Conservation (phyloP, 192 early-diverging fungal species). For the Rhizophlyctis rosea region DNA sequence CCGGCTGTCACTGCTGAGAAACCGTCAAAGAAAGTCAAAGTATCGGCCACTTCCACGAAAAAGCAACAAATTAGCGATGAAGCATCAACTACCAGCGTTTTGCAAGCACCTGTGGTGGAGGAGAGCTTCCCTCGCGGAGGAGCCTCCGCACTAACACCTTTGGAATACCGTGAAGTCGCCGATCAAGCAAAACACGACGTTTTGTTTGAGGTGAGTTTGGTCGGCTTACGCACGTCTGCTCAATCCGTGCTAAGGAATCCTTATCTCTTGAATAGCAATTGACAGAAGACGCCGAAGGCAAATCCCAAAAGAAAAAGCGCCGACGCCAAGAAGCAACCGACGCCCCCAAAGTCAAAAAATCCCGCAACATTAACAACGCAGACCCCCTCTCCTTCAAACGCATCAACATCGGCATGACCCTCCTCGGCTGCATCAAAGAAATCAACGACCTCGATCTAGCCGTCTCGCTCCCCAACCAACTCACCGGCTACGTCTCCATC, state of each 20-base stretch:
- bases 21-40: background rate
- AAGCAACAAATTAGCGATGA: background rate
- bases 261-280: slow-evolving; percentile 30
- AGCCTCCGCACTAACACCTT: slow-evolving; percentile 70
- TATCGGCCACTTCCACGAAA: background rate
- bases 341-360: slow-evolving; percentile 8
- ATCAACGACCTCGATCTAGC: slow-evolving; percentile 80
- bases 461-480: slow-evolving; percentile 80
- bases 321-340: slow-evolving; percentile 7
- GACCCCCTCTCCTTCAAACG: slow-evolving; percentile 34
- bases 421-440: slow-evolving; percentile 75
- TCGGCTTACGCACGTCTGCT: background rate
- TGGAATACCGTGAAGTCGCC: slow-evolving; percentile 76
- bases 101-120: slow-evolving; percentile 6
- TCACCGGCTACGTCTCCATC: slow-evolving; percentile 80
- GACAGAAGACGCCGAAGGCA: slow-evolving; percentile 26
- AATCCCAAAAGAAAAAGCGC: slow-evolving; percentile 48
- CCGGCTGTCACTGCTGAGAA: background rate
- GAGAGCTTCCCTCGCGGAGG: slow-evolving; percentile 86
- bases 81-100: background rate
- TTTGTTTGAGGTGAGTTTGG: slow-evolving; percentile 39
- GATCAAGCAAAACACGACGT: slow-evolving; percentile 71
- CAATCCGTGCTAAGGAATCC: background rate
- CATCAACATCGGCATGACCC: slow-evolving; percentile 66
- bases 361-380: slow-evolving; percentile 8